Conservation (phyloP, 805 yeast species). For the Spathaspora arborariae region DNA sequence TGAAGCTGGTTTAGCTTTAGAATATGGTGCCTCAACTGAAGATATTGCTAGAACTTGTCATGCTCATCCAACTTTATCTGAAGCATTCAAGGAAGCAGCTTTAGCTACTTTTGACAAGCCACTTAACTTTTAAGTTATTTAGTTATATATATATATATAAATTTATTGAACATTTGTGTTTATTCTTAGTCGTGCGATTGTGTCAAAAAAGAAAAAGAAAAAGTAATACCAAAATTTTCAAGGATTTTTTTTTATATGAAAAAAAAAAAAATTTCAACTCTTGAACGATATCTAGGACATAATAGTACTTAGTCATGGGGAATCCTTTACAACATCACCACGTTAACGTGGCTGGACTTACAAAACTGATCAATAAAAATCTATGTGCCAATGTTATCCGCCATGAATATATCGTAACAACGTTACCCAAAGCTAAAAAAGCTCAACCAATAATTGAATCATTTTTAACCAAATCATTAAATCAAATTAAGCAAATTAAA, state of each 20-base stretch:
- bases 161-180: too few relatives aligned
- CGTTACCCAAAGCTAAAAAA: constrained; percentile 41
- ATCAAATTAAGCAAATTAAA: constrained; percentile 17
- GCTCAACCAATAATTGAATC: constrained; percentile 40
- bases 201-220: not conserved
- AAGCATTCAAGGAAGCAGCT: constrained; percentile 98
- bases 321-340: constrained; percentile 39
- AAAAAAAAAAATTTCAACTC: not conserved
- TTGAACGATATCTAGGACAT: too few relatives aligned
- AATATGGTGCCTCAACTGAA: constrained; percentile 98
- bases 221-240: not conserved
- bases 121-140: constrained; percentile 62
- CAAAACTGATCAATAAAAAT: constrained; percentile 43
- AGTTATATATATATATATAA: too few relatives aligned
- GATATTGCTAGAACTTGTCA: constrained; percentile 97
- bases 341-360: constrained; percentile 40
- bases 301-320: constrained; percentile 10
- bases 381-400: constrained; percentile 41
- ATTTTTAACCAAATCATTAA: constrained; percentile 31
- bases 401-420: constrained; percentile 41
- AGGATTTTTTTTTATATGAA: not conserved
- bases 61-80: constrained; percentile 97
- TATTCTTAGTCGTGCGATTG: not conserved
- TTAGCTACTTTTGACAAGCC: constrained; percentile 89
- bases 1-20: constrained; percentile 95